Evolutionary conservation across 768 basidiomycete species (phyloP), one percentile per base, ranked within the genome.

Genomic region (Lactarius pseudohatsudake): DNA sequence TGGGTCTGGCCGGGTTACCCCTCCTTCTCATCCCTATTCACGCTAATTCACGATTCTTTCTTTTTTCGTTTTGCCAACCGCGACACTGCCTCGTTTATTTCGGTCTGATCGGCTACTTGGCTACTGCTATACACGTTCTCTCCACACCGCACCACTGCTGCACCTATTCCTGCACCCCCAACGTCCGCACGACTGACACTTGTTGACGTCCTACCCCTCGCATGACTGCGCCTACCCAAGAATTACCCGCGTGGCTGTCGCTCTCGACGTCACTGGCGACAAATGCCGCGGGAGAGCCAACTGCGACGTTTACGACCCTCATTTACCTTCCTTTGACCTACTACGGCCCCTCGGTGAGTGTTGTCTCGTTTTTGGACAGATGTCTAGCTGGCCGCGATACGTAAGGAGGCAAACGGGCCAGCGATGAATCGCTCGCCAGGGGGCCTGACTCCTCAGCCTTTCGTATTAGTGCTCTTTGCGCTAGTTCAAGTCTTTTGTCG

Each of bases 271-370:
- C 84, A 20, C 77, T 84, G 36, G 73, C 86, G 57, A 85, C 85
- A 8, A 80, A 85, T 72, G 77, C 79, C 3, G 79, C 78, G 60
- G 89, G 88, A 58, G 76, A 76, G 26, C 81, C 83, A 40, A 71
- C 86, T 62, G 79, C 84, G 57, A 90, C 88, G 16, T 79, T 81
- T 53, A 86, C 85, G 30, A 80, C 77, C 38, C 77, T 88, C 11
- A 71, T 90, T 32, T 85, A 81, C 70, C 73, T 92, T 59, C 89
- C 92, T 47, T 77, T 92, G 70, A 92, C 91, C 0, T 94, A 93
- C 76, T 91, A 84, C 70, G 92, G 92, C 36, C 90, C 92, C 61
- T 87, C 87, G 75, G 91, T 92, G 74, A 84, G 90, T 84, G 3
- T 36, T 15, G 26, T 61, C 32, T 66, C 36, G 20, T 57, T 7